A percentile compares a stretch with the other conserved stretches of the same genome.
phyloP scores from a whole-genome alignment of 345 rosid genomes.

The Melaleuca alternifolia region DNA sequence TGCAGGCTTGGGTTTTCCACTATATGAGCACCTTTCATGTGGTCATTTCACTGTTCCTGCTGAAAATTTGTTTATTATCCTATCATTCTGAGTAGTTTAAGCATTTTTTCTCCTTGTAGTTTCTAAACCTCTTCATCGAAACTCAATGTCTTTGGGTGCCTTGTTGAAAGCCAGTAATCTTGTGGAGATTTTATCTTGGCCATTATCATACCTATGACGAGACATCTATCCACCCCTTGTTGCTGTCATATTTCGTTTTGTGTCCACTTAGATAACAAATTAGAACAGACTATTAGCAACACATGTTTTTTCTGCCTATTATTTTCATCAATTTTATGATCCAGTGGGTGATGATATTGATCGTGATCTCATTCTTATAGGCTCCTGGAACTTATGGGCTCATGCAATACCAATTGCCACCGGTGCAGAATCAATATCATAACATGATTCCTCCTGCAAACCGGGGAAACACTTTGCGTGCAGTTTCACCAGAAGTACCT shows the following conservation, averaged over 20 bases:
- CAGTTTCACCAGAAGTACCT: constrained; percentile 57
- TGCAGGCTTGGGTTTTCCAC: background rate
- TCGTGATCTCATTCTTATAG: constrained; percentile 26
- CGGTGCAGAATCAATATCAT: constrained; percentile 86
- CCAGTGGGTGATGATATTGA: constrained; percentile 1
- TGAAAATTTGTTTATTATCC: background rate
- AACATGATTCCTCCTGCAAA: constrained; percentile 61
- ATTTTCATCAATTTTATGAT: background rate
- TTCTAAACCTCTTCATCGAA: background rate
- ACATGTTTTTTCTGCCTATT: background rate
- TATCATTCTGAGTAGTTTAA: background rate
- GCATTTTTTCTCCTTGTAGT: background rate
- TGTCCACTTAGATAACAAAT: background rate
- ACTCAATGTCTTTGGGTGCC: background rate
- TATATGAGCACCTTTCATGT: background rate
- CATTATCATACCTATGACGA: background rate
- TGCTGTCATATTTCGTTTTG: background rate
- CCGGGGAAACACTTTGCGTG: constrained; percentile 61
- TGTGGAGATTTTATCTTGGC: background rate
- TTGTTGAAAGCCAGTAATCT: background rate
- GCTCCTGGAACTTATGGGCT: constrained; percentile 87
- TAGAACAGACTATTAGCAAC: background rate
- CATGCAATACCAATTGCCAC: constrained; percentile 82
- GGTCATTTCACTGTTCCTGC: background rate
- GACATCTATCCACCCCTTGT: background rate